Conservation (phyloP, 2,329 filamentous ascomycete genomes). For the Purpureocillium lavendulum region DNA sequence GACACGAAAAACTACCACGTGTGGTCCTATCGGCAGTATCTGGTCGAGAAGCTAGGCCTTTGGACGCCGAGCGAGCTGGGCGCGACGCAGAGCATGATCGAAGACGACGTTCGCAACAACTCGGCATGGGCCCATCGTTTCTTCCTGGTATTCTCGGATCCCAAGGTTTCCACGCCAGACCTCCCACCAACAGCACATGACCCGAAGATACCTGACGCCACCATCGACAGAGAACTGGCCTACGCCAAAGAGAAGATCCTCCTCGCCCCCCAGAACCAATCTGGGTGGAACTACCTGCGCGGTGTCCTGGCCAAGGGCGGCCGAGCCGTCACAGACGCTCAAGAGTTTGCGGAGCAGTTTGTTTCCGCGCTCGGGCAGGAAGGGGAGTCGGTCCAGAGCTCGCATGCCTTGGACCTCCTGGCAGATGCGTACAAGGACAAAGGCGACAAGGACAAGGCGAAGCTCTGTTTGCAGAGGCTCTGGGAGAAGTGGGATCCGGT, state of each 20-base stretch:
- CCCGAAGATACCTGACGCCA: conserved; percentile 46
- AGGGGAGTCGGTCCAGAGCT: conserved; percentile 47
- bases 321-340: conserved; percentile 34
- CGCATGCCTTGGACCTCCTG: conserved; percentile 62
- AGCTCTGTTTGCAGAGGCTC: conserved; percentile 62
- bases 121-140: conserved; percentile 97
- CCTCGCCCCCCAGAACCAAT: conserved; percentile 86
- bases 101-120: conserved; percentile 85
- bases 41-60: conserved; percentile 57
- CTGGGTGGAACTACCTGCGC: conserved; percentile 84
- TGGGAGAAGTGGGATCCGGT: conserved; percentile 86
- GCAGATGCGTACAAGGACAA: conserved; percentile 58
- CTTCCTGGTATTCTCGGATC: conserved; percentile 75
- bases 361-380: conserved; percentile 37
- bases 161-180: conserved; percentile 35
- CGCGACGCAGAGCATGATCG: conserved; percentile 64
- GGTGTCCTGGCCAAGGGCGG: conserved; percentile 65
- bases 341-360: conserved; percentile 43
- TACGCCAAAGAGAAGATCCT: conserved; percentile 67
- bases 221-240: conserved; percentile 66
- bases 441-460: conserved; percentile 53
- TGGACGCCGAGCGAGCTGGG: conserved; percentile 64
- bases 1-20: conserved; percentile 99
- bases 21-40: conserved; percentile 84
- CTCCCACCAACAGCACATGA: conserved; percentile 43